Evolutionary conservation across 2,329 filamentous ascomycete genomes (phyloP).

Genomic region (Talaromyces pinophilus): DNA sequence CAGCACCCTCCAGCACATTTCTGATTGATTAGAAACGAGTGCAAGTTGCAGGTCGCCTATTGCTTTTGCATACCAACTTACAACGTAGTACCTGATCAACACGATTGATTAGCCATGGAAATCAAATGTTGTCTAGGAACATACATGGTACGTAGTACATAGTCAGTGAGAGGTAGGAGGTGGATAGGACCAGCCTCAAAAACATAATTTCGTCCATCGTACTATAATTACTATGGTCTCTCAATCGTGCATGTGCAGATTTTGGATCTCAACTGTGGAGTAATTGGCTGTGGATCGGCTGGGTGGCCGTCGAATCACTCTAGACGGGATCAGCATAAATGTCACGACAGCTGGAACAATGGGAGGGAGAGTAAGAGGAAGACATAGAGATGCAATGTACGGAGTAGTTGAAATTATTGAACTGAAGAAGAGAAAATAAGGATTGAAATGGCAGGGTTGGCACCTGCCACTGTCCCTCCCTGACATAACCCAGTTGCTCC

Average conservation of each 20-base stretch:
- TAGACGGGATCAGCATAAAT: background rate
- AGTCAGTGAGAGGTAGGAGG: background rate
- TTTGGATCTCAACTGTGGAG: constrained; percentile 5
- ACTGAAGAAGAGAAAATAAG: background rate
- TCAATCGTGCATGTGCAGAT: background rate
- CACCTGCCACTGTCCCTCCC: background rate
- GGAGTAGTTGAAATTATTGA: background rate
- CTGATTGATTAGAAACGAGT: background rate
- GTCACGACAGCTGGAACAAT: background rate
- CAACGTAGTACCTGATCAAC: background rate
- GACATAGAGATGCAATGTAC: background rate
- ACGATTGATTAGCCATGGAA: background rate
- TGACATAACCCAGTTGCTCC: background rate
- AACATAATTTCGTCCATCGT: background rate
- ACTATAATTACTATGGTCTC: background rate
- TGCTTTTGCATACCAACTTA: background rate
- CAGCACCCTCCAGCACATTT: background rate
- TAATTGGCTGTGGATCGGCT: background rate
- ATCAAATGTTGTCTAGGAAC: background rate
- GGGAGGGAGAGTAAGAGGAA: background rate
- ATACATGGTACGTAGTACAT: background rate
- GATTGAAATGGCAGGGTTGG: background rate
- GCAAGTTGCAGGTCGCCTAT: background rate
- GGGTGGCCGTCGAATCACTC: background rate
- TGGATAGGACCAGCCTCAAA: background rate